Percentiles rank a stretch among this genome's conserved stretches.
phyloP scores from a whole-genome alignment of 805 yeast genomes.

The Candida ortonii region DNA sequence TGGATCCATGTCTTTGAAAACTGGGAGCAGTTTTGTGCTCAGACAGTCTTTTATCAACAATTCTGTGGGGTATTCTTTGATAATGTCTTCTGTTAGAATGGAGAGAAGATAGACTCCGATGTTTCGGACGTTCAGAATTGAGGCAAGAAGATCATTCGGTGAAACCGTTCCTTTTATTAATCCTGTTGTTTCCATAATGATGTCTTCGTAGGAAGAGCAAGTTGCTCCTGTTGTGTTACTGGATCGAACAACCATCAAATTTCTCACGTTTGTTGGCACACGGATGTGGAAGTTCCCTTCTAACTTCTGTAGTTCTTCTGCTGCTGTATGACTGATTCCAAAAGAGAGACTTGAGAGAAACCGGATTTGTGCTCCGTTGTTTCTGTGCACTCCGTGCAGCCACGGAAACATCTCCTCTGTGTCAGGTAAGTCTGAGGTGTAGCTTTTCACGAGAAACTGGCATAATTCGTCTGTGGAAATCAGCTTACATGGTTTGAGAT shows the following conservation, averaged over 20 bases:
- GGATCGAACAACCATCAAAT: conserved; percentile 32
- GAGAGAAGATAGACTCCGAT: conserved; percentile 29
- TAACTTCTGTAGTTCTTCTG: conserved; percentile 1
- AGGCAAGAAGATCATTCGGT: conserved; percentile 50
- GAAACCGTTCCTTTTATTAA: conserved; percentile 54
- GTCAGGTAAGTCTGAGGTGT: conserved; percentile 47
- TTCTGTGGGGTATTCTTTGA: conserved; percentile 26
- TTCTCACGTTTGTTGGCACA: conserved; percentile 25
- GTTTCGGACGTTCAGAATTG: conserved; percentile 34
- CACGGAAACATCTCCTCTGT: conserved; percentile 80
- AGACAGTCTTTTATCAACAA: conserved; percentile 42
- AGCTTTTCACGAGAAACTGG: conserved; percentile 21
- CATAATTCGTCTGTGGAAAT: conserved; percentile 28
- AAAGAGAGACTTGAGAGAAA: conserved; percentile 33
- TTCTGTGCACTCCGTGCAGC: conserved; percentile 74
- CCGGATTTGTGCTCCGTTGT: conserved; percentile 52
- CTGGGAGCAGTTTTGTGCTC: conserved; percentile 44
- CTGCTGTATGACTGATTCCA: conserved; percentile 5
- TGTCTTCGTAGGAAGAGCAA: conserved; percentile 27
- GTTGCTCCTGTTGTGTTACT: conserved; percentile 29
- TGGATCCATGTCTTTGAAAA: conserved; percentile 62
- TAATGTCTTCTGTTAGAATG: conserved; percentile 22
- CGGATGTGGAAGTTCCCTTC: conserved; percentile 11
- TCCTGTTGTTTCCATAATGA: conserved; percentile 40
- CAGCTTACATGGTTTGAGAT: conserved; percentile 18